Base-by-base conservation (phyloP, 371 early-diverging fungal species). In the Nematocida sp. region DNA sequence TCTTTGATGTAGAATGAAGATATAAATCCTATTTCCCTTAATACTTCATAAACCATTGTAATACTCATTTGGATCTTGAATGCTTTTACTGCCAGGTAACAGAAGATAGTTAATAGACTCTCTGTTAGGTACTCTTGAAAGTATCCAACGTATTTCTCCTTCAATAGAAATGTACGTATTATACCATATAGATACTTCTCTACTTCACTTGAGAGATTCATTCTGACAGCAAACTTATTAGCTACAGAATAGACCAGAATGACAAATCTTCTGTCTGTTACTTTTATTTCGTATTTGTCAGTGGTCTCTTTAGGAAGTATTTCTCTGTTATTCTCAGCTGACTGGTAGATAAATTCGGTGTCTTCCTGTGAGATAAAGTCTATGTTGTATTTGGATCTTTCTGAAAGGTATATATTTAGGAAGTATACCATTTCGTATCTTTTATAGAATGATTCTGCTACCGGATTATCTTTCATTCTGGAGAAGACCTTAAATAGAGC, bases 121-220 rank as follows among this genome's bases (percentile, higher is more conserved):
- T 70, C 74, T 3, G 74, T 38, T 0, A 61, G 37, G 74, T 57
- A 70, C 49, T 70, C 74, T 25, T 58, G 25, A 46, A 70, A 70
- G 61, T 70, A 70, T 25, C 74, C 74, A 5, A 70, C 60, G 21
- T 19, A 21, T n/a, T 34, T 15, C 32, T 70, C 74, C 37, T 58
- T 57, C 25, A 25, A 40, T 19, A 70, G 38, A 46, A 70, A 70
- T 5, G 47, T 60, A 7, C 55, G 57, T 34, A 60, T 29, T 31
- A 70, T 47, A 31, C n/a, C 34, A n/a, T 37, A 15, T 15, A 55
- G n/a, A 19, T 49, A 52, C 2, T 19, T 15, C 29, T 70, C 74
- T 17, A 61, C 35, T 40, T 45, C 38, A 31, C 32, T 47, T 7
- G 61, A 37, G 2, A 61, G 11, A 0, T 38, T 17, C 9, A 47